These are phyloP conservation scores for Fusarium musae DNA, from an alignment of 2,329 filamentous ascomycete species.

Conservation along the genomic window DNA sequence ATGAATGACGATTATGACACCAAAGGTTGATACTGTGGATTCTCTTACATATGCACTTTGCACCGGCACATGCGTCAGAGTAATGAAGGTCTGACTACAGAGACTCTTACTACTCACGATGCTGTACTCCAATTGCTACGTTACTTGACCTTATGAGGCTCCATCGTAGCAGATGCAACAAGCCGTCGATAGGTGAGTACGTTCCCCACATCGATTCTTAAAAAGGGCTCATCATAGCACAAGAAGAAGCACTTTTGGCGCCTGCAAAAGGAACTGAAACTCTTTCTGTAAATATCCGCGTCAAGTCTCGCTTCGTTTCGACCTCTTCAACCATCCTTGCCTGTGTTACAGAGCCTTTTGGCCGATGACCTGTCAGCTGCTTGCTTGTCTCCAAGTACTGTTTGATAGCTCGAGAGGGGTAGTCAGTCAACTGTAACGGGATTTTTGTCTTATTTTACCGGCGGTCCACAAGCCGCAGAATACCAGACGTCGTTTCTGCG, in stretches of 20 bases:
- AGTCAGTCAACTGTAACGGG: not conserved
- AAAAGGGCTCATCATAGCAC: slow-evolving; percentile 19
- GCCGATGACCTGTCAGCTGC: slow-evolving; percentile 18
- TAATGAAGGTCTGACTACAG: not conserved
- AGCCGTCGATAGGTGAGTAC: not conserved
- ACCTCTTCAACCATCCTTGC: slow-evolving; percentile 21
- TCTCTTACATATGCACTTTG: not conserved
- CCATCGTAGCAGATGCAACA: slow-evolving; percentile 24
- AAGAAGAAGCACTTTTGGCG: slow-evolving; percentile 1
- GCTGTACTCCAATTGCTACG: slow-evolving; percentile 34
- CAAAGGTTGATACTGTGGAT: slow-evolving; percentile 1
- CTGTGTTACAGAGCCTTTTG: slow-evolving; percentile 19
- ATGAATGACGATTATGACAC: slow-evolving; percentile 35
- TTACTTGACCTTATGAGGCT: slow-evolving; percentile 31
- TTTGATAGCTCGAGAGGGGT: slow-evolving; percentile 6
- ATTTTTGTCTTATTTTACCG: slow-evolving; percentile 32
- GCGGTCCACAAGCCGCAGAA: slow-evolving; percentile 18
- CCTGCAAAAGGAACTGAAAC: slow-evolving; percentile 4
- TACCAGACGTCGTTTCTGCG: not conserved
- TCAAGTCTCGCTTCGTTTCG: slow-evolving; percentile 11
- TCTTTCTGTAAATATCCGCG: slow-evolving; percentile 12
- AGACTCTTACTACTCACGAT: not conserved
- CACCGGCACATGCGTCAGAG: not conserved
- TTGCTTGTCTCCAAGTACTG: slow-evolving; percentile 3
- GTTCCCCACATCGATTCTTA: slow-evolving; percentile 39